Evolutionary conservation across 2,329 filamentous ascomycete species (phyloP).

Genomic region (Aspergillus intermedius): DNA sequence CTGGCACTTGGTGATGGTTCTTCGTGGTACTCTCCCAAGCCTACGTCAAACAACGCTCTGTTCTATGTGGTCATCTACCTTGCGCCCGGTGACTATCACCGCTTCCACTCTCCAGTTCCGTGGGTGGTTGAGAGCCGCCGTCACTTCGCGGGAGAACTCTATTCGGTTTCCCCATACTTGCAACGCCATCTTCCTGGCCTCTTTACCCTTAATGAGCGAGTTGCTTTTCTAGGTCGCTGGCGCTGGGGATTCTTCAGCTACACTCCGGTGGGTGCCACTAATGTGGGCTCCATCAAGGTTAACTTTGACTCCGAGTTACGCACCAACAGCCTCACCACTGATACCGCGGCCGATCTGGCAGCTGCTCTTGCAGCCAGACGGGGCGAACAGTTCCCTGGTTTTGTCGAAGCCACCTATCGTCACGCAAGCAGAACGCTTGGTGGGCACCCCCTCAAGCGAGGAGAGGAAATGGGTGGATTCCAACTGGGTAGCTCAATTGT

Average conservation of each 20-base stretch:
- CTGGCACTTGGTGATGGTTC: conserved; percentile 60
- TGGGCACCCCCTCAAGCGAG: conserved; percentile 75
- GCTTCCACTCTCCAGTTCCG: conserved; percentile 89
- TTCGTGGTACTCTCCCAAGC: conserved; percentile 65
- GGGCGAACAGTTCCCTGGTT: conserved; percentile 83
- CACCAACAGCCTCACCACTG: conserved; percentile 84
- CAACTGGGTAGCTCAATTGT: conserved; percentile 93
- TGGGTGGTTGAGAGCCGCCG: conserved; percentile 93
- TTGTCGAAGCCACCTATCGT: conserved; percentile 83
- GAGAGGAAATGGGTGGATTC: conserved; percentile 98
- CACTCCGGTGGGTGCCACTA: conserved; percentile 92
- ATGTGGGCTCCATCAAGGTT: conserved; percentile 92
- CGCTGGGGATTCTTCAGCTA: conserved; percentile 96
- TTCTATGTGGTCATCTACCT: conserved; percentile 96
- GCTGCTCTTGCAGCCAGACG: conserved; percentile 69
- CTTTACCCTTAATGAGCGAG: conserved; percentile 93
- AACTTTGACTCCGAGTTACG: conserved; percentile 94
- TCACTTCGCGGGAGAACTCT: conserved; percentile 97
- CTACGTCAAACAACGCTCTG: conserved; percentile 58
- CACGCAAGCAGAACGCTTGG: conserved; percentile 68
- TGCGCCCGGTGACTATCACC: conserved; percentile 95
- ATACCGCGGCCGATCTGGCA: conserved; percentile 82
- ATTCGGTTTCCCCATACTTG: conserved; percentile 89
- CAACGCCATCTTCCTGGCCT: conserved; percentile 87
- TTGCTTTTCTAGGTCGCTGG: conserved; percentile 90